Conservation (phyloP, 345 rosid species). For the Lagerstroemia speciosa region DNA sequence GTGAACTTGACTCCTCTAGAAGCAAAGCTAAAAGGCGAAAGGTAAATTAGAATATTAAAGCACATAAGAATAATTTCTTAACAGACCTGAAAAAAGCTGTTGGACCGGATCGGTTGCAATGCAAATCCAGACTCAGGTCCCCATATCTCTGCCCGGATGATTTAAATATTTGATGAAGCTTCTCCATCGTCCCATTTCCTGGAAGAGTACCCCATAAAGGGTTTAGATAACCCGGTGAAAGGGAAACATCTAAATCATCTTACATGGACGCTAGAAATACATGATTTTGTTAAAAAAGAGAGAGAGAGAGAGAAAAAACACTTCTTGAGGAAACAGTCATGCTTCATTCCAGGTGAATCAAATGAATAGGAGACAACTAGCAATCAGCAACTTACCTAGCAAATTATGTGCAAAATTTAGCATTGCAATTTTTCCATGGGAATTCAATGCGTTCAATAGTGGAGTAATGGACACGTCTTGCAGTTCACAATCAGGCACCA, state of each 20-base stretch:
- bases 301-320: too few relatives aligned
- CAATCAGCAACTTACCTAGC: constrained; percentile 45
- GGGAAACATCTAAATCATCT: neutral
- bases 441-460: constrained; percentile 57
- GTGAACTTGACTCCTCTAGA: neutral
- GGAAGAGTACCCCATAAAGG: constrained; percentile 1
- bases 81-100: constrained; percentile 81
- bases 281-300: neutral
- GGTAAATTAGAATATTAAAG: neutral
- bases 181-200: constrained; percentile 98
- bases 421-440: constrained; percentile 57
- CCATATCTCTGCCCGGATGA: constrained; percentile 70
- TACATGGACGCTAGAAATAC: neutral
- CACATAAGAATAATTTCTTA: neutral
- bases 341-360: neutral
- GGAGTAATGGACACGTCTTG: constrained; percentile 89
- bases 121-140: constrained; percentile 82
- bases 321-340: neutral
- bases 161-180: constrained; percentile 57
- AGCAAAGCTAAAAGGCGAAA: neutral
- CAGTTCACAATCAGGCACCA: constrained; percentile 69
- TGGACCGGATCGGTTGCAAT: constrained; percentile 93
- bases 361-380: neutral
- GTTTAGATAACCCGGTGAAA: neutral
- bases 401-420: constrained; percentile 84